Conservation (phyloP, 345 rosid species). For the Kernera saxatilis region DNA sequence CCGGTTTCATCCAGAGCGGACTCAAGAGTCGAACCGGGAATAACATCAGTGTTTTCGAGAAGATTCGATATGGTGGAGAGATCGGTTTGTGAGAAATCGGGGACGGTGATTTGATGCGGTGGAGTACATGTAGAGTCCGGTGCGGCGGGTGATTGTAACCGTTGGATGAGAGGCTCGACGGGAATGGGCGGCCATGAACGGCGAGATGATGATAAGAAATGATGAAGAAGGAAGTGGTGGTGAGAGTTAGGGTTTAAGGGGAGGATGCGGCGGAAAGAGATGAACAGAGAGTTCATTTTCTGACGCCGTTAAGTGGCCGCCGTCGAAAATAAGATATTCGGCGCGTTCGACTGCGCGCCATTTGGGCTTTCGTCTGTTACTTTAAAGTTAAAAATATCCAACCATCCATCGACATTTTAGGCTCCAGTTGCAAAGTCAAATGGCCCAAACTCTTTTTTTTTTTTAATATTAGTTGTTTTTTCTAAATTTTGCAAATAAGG, state of each 20-base stretch:
- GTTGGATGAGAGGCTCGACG: constrained; percentile 32
- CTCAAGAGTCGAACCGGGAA: constrained; percentile 42
- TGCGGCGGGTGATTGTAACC: constrained; percentile 30
- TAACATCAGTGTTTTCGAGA: constrained; percentile 39
- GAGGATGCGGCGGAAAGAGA: constrained; percentile 16
- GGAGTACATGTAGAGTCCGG: constrained; percentile 17
- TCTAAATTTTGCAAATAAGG: background rate
- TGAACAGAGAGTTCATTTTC: constrained; percentile 34
- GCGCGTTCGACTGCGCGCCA: background rate
- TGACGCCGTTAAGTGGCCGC: constrained; percentile 14
- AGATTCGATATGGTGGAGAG: constrained; percentile 45
- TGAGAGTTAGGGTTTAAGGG: constrained; percentile 21
- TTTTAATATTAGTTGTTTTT: background rate
- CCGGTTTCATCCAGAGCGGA: constrained; percentile 50
- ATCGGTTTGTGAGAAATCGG: constrained; percentile 35
- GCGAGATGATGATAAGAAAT: constrained; percentile 21
- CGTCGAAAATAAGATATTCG: background rate
- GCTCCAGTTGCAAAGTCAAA: background rate
- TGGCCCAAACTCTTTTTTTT: background rate
- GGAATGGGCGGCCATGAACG: constrained; percentile 33
- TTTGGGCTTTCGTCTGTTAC: constrained; percentile 7
- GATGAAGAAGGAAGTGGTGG: constrained; percentile 12
- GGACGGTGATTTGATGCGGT: constrained; percentile 8
- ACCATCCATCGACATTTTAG: background rate
- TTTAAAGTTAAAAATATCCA: background rate